phyloP scores from a whole-genome alignment of 345 rosid genomes.

The Geranium brycei region DNA sequence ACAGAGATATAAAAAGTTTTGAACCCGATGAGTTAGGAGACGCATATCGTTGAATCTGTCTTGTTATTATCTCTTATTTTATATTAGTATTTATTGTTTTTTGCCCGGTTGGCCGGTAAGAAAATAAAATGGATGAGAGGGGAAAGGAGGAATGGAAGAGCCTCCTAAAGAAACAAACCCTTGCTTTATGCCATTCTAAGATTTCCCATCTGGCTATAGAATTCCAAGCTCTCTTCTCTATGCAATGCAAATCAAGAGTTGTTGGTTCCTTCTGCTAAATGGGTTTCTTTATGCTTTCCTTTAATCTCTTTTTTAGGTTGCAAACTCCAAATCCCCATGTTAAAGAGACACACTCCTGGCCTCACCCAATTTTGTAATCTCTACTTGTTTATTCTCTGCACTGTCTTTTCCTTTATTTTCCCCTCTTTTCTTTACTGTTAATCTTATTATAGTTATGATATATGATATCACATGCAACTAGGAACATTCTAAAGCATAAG shows the following conservation, averaged over 20 bases:
- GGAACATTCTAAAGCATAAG: constrained; percentile 45
- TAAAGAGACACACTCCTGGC: background rate
- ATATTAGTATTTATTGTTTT: no score
- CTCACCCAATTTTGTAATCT: constrained; percentile 6
- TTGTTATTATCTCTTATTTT: no score
- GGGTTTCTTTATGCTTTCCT: constrained; percentile 35
- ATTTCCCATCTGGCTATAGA: constrained; percentile 24
- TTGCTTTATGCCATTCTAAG: constrained; percentile 23
- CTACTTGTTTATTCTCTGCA: constrained; percentile 15
- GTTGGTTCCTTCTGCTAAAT: constrained; percentile 34
- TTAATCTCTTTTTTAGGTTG: constrained; percentile 15
- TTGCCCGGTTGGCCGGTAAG: no score
- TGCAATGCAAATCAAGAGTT: constrained; percentile 22
- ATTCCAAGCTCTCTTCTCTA: constrained; percentile 41
- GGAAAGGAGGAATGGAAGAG: constrained; percentile 7
- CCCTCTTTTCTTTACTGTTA: constrained; percentile 16
- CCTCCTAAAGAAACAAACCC: constrained; percentile 25
- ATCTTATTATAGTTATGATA: constrained; percentile 10
- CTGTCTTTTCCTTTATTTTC: constrained; percentile 22
- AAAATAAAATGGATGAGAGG: constrained; percentile 15
- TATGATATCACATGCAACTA: constrained; percentile 29
- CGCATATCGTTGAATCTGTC: no score
- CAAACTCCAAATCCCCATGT: constrained; percentile 23
- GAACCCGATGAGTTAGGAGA: no score
- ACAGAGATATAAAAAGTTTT: constrained; percentile 4